Conservation (phyloP, 768 basidiomycete genomes). For the Chalciporus pseudorubinellus region DNA sequence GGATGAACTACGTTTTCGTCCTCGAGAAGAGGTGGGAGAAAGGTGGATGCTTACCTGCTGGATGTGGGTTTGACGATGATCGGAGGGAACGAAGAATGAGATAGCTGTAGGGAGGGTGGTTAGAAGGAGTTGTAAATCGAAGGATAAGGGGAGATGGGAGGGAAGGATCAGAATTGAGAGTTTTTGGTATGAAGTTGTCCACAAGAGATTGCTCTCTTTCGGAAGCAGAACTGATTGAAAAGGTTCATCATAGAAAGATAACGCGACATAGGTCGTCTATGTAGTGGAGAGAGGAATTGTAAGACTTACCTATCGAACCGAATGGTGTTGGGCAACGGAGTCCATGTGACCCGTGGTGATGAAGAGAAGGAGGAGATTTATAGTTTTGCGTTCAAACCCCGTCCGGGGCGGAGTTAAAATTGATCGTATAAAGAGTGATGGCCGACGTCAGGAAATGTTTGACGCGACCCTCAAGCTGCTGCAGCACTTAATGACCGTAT, state of each 20-base stretch:
- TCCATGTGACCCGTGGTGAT: background rate
- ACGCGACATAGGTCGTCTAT: background rate
- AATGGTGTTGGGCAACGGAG: background rate
- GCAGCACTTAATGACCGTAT: background rate
- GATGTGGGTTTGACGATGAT: background rate
- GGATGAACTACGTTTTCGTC: slow-evolving; percentile 83
- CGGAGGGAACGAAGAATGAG: no score
- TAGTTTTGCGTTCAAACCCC: slow-evolving; percentile 28
- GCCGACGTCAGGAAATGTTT: no score
- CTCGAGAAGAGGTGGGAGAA: slow-evolving; percentile 11
- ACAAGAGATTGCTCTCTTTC: slow-evolving; percentile 75
- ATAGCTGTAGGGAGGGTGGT: slow-evolving; percentile 1
- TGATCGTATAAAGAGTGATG: background rate
- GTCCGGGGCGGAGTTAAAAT: slow-evolving; percentile 22
- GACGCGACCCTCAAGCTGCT: background rate
- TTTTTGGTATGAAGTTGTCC: slow-evolving; percentile 56
- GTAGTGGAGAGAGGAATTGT: background rate
- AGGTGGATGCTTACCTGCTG: background rate
- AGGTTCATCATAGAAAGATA: slow-evolving; percentile 44
- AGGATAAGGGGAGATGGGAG: background rate
- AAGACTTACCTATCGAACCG: slow-evolving; percentile 15
- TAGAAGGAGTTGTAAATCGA: background rate
- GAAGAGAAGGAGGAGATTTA: background rate
- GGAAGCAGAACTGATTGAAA: slow-evolving; percentile 79
- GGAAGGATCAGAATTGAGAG: slow-evolving; percentile 47